These are phyloP conservation scores for Boletus hoseneyae DNA, from an alignment of 1,284 basidiomycete species.

Conservation along the genomic window DNA sequence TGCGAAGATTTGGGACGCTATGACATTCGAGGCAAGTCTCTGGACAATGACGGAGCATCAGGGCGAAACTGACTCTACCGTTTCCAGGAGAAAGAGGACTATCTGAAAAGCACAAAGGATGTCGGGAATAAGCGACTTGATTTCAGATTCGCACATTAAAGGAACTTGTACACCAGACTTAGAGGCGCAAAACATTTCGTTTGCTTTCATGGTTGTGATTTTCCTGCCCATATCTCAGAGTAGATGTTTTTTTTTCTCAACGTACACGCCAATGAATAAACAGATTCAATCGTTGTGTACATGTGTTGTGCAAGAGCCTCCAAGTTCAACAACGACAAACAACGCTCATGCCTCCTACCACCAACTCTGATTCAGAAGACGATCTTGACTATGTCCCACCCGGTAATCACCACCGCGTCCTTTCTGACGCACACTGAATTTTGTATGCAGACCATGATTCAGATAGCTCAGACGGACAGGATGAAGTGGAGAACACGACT, in stretches of 20 bases:
- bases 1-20: constrained; percentile 48
- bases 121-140: constrained; percentile 37
- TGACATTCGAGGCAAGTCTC: constrained; percentile 43
- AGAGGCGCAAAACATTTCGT: too few relatives aligned
- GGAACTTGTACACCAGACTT: neutral
- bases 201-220: too few relatives aligned
- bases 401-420: constrained; percentile 18
- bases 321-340: constrained; percentile 28
- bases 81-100: constrained; percentile 37
- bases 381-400: constrained; percentile 66
- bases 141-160: constrained; percentile 39
- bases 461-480: constrained; percentile 37
- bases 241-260: too few relatives aligned
- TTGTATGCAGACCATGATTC: constrained; percentile 34
- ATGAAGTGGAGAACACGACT: constrained; percentile 2
- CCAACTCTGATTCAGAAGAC: constrained; percentile 57
- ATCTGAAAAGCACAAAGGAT: constrained; percentile 42
- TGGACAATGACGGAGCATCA: neutral
- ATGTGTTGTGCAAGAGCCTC: constrained; percentile 20
- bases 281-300: neutral
- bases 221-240: too few relatives aligned
- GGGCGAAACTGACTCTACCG: neutral
- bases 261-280: too few relatives aligned
- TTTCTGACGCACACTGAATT: neutral
- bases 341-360: constrained; percentile 21